Evolutionary conservation across 805 yeast species (phyloP), one percentile per base, ranked within the genome.

Genomic region (Wickerhamomyces chaumierensis): DNA sequence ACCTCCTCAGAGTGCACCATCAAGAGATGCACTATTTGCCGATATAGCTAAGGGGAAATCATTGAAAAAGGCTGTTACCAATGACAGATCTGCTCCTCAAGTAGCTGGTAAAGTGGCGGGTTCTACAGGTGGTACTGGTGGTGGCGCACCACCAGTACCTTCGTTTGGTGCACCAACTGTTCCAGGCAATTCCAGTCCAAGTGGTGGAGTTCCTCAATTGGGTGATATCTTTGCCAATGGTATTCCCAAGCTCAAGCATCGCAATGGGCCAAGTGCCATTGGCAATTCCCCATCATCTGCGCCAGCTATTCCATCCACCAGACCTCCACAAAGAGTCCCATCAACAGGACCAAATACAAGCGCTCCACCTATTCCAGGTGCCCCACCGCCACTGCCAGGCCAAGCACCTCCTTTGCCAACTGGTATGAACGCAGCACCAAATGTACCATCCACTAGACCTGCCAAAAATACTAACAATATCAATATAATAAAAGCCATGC

Each of bases 1-100:
- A 0, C 54, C 59, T 14, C 57, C 66, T 25, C 40, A 56, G 42
- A 51, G 60, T 33, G 47, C 63, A 36, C 38, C 57, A 36, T 68
- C 66, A 16, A 58, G 76, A 55, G 69, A 69, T 44, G 78, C 79
- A 2, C 55, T 90, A 37, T 65, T 90, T 19, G 85, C 92, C 23
- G 94, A 84, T 55, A 90, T 90, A 47, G 73, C 86, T 51, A 81
- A 82, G 44, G 90, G 88, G 18, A 61, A 54, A 37, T 57, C 49
- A 35, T 63, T 81, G 40, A 79, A 76, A 51, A 77, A 80, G 45
- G 75, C 84, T 1, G 62, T 58, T 44, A 72, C 96, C 44, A 62
- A 71, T 60, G 78, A 74, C 65, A 61, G 95, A 61, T 73, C 82
- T 41, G 73, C 70, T 1, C 85, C 88, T 3, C 36, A 45, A 43